A percentile compares a stretch with the other conserved stretches of the same genome.
Conservation (phyloP, 2,329 filamentous ascomycete genomes). For the Beauveria brongniartii region DNA sequence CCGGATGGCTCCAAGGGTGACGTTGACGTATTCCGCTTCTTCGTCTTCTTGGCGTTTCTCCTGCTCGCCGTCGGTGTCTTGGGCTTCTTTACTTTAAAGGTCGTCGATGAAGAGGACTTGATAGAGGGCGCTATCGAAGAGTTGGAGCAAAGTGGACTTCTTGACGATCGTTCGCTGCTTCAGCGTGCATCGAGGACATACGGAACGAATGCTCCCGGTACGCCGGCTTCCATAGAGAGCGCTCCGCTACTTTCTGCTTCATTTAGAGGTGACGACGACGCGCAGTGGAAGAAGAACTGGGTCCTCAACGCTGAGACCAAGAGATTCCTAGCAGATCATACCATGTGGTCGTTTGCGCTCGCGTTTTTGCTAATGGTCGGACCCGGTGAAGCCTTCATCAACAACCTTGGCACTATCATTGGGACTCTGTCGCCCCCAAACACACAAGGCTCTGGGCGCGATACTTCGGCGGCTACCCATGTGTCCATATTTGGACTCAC, state of each 20-base stretch:
- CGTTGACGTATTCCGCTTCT: constrained; percentile 75
- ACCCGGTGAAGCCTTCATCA: constrained; percentile 95
- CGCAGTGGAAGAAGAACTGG: constrained; percentile 72
- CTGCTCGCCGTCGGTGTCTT: constrained; percentile 62
- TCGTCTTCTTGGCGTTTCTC: constrained; percentile 72
- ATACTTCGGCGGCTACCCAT: constrained; percentile 70
- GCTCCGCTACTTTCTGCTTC: constrained; percentile 29
- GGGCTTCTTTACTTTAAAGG: constrained; percentile 64
- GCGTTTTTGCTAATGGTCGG: constrained; percentile 92
- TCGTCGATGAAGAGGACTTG: constrained; percentile 78
- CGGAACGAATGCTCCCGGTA: constrained; percentile 41
- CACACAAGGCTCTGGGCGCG: constrained; percentile 29
- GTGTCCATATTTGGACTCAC: constrained; percentile 88
- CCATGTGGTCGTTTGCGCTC: constrained; percentile 90
- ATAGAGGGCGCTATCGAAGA: constrained; percentile 88
- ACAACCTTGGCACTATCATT: constrained; percentile 92
- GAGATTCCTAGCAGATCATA: constrained; percentile 75
- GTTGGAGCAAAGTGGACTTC: constrained; percentile 77
- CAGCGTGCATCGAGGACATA: constrained; percentile 49
- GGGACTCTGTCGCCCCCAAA: constrained; percentile 66
- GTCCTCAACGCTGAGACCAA: constrained; percentile 86
- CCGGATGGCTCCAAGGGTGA: constrained; percentile 56
- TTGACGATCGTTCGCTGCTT: constrained; percentile 70
- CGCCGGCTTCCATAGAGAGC: constrained; percentile 36
- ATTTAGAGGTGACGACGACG: constrained; percentile 37